phyloP scores from a whole-genome alignment of 2,329 filamentous ascomycete species.

The Talaromyces atroroseus region DNA sequence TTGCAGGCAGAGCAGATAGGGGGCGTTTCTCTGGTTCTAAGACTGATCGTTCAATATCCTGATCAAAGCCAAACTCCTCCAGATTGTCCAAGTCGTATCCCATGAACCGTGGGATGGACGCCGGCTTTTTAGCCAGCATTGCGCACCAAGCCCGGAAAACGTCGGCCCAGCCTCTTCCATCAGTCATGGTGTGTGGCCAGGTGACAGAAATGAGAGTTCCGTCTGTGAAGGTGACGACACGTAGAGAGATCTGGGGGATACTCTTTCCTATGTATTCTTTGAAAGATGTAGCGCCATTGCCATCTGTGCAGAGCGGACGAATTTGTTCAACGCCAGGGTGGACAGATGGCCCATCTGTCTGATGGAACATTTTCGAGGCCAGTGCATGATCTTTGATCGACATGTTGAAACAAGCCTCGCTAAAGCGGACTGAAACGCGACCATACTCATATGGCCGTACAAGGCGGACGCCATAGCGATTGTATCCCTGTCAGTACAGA shows the following conservation, averaged over 20 bases:
- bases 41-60: neutral
- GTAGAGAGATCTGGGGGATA: neutral
- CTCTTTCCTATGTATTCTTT: neutral
- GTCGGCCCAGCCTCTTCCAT: neutral
- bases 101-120: neutral
- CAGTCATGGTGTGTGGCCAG: neutral
- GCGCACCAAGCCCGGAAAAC: neutral
- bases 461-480: neutral
- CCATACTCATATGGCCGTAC: neutral
- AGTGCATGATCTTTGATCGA: neutral
- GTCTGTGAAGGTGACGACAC: conserved; percentile 3
- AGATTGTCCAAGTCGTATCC: neutral
- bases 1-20: neutral
- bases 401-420: neutral
- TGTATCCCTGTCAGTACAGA: neutral
- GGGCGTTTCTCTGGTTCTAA: neutral
- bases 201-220: neutral
- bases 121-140: neutral
- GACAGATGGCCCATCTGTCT: neutral
- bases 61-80: neutral
- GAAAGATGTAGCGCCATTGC: neutral
- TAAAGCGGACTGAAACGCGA: neutral
- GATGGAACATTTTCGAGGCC: neutral
- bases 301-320: neutral
- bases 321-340: conserved; percentile 1